Evolutionary conservation across 2,329 filamentous ascomycete species (phyloP), one percentile per base, ranked within the genome.

Genomic region (Curvularia lunata): DNA sequence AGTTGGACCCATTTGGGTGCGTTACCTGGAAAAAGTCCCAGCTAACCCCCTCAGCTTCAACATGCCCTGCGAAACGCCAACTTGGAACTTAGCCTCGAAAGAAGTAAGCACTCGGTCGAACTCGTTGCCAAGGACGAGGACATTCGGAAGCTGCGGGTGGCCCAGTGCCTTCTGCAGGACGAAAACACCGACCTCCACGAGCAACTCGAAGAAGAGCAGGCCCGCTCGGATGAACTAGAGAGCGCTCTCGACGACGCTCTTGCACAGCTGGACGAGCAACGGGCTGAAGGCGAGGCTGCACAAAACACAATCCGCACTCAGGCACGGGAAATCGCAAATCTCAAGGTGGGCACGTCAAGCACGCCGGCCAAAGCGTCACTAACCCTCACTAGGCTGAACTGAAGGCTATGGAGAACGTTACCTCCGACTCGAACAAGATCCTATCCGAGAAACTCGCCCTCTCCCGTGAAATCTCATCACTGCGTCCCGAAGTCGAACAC

Each of bases 121-220:
- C 80, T 88, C 10, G 82, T 96, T 54, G 80, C 86, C 64, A 90
- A 91, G 68, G 87, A 92, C 63, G 93, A 98, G 75, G 86, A 88
- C 58, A 82, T 86, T 38, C 87, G 93, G 47, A 84, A 88, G 63
- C 77, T 92, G 51, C 86, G 86, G 64, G 64, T 75, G 25, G 82
- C 94, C 59, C 85, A 88, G 61, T 82, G 88, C 53, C 79, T 93
- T 52, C 77, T 92, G n/a, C 80, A 88, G 61, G 87, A 93, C 63
- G 89, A 96, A 62, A 91, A 89, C 62, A 85, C 88, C 47, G 82
- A 85, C 9, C 77, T 97, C 27, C 85, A 86, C 63, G 84, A 87
- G 43, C 83, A 88, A 62, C 75, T 93, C 18, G 77, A 81, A 4
- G 78, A 85, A 38, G 84, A 85, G 64, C 85, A 89, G 50, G 81